Evolutionary conservation across 805 yeast species (phyloP), one percentile per base, ranked within the genome.

Genomic region (Priceomyces carsonii): DNA sequence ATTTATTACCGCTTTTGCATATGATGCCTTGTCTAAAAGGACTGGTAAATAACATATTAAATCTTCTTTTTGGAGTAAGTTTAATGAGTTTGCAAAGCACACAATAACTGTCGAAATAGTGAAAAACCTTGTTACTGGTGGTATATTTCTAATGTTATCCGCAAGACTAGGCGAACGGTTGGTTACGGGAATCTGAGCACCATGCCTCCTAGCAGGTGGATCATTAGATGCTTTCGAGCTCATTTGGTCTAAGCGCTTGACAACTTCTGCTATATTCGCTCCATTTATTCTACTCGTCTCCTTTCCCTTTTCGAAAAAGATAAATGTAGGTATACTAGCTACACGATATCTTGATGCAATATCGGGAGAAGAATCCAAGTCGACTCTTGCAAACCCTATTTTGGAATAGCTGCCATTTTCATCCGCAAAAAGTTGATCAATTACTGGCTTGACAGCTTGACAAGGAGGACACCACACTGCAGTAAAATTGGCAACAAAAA

Each of bases 401-500:
- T 61, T 57, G 14, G 32, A 28, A 44, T 53, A 66, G n/a, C 46
- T 40, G n/a, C 38, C 46, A 29, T 43, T 43, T 3, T 41, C 26
- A 29, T 53, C 48, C 19, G 29, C 30, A 38, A 70, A 69, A 18
- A 71, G 40, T 35, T 55, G 50, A 28, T 75, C 79, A 13, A 75
- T 40, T 6, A 62, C 42, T 4, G 79, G 79, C 27, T 67, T 66
- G 30, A 75, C 62, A 10, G 71, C 68, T 45, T 69, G 66, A 45
- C 80, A 75, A 4, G 80, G 80, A 1, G 77, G 80, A 50, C 82
- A 78, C 82, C 83, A 78, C 18, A 62, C 20, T 1, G 83, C 83
- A 3, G 80, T 76, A 61, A 76, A 77, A 48, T 77, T 71, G 18
- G 69, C 70, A 34, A 75, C 64, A 18, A 75, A 51, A 34, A 60